These are phyloP conservation scores for Arachnomyces sp. DNA, from an alignment of 2,329 filamentous ascomycete genomes.

Conservation along the genomic window DNA sequence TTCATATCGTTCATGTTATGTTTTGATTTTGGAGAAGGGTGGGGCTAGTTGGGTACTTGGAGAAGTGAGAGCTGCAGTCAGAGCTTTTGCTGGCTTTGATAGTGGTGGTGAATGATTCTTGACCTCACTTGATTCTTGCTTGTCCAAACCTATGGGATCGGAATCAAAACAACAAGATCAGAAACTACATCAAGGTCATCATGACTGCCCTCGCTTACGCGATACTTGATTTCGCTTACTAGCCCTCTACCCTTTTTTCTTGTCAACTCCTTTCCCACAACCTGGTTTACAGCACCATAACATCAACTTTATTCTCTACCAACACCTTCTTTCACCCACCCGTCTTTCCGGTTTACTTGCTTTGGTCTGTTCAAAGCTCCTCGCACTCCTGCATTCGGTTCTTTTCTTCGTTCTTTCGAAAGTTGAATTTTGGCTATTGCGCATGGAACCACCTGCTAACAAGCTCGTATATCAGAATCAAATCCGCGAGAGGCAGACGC, in stretches of 20 bases:
- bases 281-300: no score
- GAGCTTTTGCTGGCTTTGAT: no score
- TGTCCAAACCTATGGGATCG: no score
- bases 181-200: neutral
- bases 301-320: neutral
- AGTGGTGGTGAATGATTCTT: no score
- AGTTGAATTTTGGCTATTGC: no score
- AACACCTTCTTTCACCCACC: neutral
- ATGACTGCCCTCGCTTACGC: neutral
- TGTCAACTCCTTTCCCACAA: neutral
- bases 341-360: neutral
- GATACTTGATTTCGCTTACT: neutral
- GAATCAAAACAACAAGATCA: neutral
- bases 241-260: no score
- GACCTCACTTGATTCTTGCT: no score
- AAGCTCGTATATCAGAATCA: constrained; percentile 21
- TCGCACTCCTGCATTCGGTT: no score
- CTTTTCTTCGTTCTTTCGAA: no score
- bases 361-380: no score
- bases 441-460: constrained; percentile 4
- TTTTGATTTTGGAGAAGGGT: neutral
- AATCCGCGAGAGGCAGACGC: constrained; percentile 20
- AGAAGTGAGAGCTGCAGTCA: no score
- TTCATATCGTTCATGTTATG: neutral
- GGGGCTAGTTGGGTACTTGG: neutral